Evolutionary conservation across 2,329 filamentous ascomycete species (phyloP).

Genomic region (Mycosphaerella sp.): DNA sequence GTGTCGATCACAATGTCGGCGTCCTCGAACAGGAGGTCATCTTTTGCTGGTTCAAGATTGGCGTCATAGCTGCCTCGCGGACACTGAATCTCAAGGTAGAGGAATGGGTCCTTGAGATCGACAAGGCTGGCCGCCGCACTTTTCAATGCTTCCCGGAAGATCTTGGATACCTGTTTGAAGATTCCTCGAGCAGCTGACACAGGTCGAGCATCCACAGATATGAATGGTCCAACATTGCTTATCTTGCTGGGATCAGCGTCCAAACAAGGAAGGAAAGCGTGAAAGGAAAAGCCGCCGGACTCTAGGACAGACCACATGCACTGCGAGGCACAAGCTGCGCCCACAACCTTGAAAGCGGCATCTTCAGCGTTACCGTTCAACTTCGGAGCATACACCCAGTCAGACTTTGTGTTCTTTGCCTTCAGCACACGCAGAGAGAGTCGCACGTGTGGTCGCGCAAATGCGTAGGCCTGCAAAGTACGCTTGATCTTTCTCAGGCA

Average conservation of each 20-base stretch:
- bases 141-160: slow-evolving; percentile 49
- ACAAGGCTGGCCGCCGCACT: slow-evolving; percentile 22
- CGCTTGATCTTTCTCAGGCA: slow-evolving; percentile 53
- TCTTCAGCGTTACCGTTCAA: slow-evolving; percentile 48
- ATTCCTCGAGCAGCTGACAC: slow-evolving; percentile 51
- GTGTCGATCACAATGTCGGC: slow-evolving; percentile 42
- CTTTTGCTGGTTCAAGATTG: slow-evolving; percentile 66
- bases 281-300: slow-evolving; percentile 42
- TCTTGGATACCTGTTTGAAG: slow-evolving; percentile 52
- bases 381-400: slow-evolving; percentile 59
- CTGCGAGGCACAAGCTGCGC: slow-evolving; percentile 49
- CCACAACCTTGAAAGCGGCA: slow-evolving; percentile 55
- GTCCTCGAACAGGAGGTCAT: slow-evolving; percentile 62
- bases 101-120: slow-evolving; percentile 50
- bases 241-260: slow-evolving; percentile 40
- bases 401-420: slow-evolving; percentile 43
- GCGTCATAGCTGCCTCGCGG: slow-evolving; percentile 59
- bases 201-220: slow-evolving; percentile 64
- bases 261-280: slow-evolving; percentile 53
- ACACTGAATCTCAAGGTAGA: slow-evolving; percentile 59
- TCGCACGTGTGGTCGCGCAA: slow-evolving; percentile 58
- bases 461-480: slow-evolving; percentile 57
- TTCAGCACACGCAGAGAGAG: slow-evolving; percentile 56
- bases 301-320: slow-evolving; percentile 44
- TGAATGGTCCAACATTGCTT: slow-evolving; percentile 45